Percentiles rank a stretch among this genome's conserved stretches.
These are phyloP conservation scores for Mrakia frigida DNA, from an alignment of 768 basidiomycete species.

Conservation along the genomic window DNA sequence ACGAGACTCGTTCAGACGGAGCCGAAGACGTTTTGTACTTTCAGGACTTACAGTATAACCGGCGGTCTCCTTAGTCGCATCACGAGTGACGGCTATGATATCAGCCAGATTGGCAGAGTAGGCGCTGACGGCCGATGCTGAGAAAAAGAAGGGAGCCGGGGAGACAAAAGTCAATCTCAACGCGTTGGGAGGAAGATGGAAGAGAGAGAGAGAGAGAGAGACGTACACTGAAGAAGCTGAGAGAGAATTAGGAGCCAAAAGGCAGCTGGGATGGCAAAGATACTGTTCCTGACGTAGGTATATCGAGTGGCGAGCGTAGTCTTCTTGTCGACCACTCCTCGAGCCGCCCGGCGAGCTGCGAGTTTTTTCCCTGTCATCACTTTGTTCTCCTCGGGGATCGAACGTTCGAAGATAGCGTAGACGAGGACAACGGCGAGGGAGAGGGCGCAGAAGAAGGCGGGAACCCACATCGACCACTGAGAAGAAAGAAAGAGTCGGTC, in stretches of 20 bases:
- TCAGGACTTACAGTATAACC: slow-evolving; percentile 40
- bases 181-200: neutral
- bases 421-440: slow-evolving; percentile 37
- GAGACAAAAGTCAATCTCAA: neutral
- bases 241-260: slow-evolving; percentile 30
- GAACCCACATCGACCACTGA: slow-evolving; percentile 34
- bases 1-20: too few species aligned
- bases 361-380: slow-evolving; percentile 24
- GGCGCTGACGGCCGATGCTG: slow-evolving; percentile 36
- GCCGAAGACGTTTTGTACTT: too few species aligned
- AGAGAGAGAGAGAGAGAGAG: neutral
- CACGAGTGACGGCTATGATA: slow-evolving; percentile 20
- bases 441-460: slow-evolving; percentile 37
- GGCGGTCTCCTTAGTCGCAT: slow-evolving; percentile 37
- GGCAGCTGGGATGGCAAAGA: slow-evolving; percentile 28
- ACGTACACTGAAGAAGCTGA: slow-evolving; percentile 37
- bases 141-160: neutral
- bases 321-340: neutral
- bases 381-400: slow-evolving; percentile 34
- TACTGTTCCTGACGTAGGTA: neutral
- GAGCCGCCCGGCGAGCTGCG: neutral
- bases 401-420: slow-evolving; percentile 39
- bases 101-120: slow-evolving; percentile 42
- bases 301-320: neutral
- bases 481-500: neutral